Evolutionary conservation across 257 asterid species (phyloP).

Genomic region (Solanum medicagineum): DNA sequence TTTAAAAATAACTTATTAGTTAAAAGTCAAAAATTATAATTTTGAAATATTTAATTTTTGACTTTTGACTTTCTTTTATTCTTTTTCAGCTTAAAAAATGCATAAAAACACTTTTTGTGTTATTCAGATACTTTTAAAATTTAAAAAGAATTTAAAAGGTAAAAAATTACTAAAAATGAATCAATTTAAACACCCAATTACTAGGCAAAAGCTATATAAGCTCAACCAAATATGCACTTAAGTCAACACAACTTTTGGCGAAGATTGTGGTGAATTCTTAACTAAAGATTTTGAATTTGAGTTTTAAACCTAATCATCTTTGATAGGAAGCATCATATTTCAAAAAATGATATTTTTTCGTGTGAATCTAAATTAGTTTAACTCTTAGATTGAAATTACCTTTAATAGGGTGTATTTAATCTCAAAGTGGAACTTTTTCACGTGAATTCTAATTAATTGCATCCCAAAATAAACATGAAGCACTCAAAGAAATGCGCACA

Average conservation of each 20-base stretch:
- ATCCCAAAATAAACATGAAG: not conserved
- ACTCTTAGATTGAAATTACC: not conserved
- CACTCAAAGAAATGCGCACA: not conserved
- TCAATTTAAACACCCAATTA: too few species aligned
- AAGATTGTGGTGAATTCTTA: not conserved
- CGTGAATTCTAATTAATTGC: not conserved
- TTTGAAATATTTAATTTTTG: too few species aligned
- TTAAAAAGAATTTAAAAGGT: too few species aligned
- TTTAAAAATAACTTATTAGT: too few species aligned
- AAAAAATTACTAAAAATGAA: too few species aligned
- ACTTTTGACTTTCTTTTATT: too few species aligned
- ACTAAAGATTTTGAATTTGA: not conserved
- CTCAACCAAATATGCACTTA: not conserved
- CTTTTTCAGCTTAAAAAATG: too few species aligned
- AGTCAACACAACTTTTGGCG: not conserved
- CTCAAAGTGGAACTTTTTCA: not conserved
- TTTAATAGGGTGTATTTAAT: not conserved
- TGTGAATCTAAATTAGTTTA: not conserved
- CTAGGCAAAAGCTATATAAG: not conserved
- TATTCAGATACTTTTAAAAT: too few species aligned
- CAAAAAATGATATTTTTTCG: not conserved
- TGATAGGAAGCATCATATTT: not conserved
- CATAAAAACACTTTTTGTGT: too few species aligned
- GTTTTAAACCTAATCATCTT: not conserved
- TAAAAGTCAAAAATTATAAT: too few species aligned